These are phyloP conservation scores for Sporothrix brunneoviolacea DNA, from an alignment of 2,329 filamentous ascomycete species.

Conservation along the genomic window DNA sequence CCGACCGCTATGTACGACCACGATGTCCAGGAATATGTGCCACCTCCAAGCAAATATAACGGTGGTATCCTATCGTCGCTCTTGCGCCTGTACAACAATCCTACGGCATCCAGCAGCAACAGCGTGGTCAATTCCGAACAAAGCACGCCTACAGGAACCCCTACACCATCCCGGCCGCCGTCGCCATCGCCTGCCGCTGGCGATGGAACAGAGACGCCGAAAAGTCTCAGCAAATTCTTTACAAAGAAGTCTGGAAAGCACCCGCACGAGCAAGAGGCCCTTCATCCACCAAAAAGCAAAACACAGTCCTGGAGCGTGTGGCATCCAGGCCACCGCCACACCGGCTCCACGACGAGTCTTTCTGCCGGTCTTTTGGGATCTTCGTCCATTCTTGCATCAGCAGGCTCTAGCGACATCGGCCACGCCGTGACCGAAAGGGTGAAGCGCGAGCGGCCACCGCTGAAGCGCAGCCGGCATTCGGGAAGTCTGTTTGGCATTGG, in stretches of 20 bases:
- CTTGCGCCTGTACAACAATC: constrained; percentile 59
- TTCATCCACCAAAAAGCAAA: neutral
- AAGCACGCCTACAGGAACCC: constrained; percentile 38
- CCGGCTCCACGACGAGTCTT: constrained; percentile 29
- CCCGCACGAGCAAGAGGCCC: constrained; percentile 6
- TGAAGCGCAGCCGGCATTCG: constrained; percentile 18
- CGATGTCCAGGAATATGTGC: constrained; percentile 53
- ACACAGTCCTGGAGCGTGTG: constrained; percentile 12
- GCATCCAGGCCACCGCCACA: constrained; percentile 13
- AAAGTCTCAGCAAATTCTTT: constrained; percentile 33
- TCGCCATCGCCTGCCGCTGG: constrained; percentile 28
- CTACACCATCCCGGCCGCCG: constrained; percentile 36
- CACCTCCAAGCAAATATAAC: constrained; percentile 60
- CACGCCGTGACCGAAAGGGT: constrained; percentile 39
- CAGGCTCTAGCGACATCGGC: constrained; percentile 37
- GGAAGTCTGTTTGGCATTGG: constrained; percentile 14
- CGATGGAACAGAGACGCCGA: constrained; percentile 24
- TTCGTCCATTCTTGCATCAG: constrained; percentile 44
- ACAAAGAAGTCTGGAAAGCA: constrained; percentile 38
- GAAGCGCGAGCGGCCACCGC: constrained; percentile 27
- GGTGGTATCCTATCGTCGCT: constrained; percentile 68
- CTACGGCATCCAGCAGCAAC: constrained; percentile 21
- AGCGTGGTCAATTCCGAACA: constrained; percentile 31
- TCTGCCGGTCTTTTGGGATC: constrained; percentile 46
- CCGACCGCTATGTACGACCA: constrained; percentile 50